Base-by-base conservation (phyloP, 495 filamentous ascomycete species). In the Tuber microsphaerosporum region DNA sequence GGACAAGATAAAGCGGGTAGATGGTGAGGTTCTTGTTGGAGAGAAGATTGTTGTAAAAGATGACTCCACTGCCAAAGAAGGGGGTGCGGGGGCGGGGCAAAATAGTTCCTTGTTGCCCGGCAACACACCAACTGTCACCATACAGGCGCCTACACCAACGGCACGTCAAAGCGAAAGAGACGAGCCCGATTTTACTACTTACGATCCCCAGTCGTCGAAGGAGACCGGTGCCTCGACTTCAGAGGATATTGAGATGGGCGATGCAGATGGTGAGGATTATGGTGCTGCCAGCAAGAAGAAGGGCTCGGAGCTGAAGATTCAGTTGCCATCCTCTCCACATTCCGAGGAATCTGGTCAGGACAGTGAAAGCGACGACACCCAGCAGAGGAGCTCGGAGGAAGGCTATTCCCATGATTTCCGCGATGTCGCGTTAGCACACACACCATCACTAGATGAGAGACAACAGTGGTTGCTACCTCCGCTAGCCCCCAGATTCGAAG, bases 381-480 rank as follows among this genome's bases (percentile, higher is more conserved):
- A 37, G 74, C 81, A 37, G 45, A 81, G 69, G 79, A 72, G 26
- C 56, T 79, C 71, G 16, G 74, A 75, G 5, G 41, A 72, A 71
- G 73, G 34, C 20, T 71, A 73, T 31, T 45, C 42, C 20, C 70
- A 43, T 3, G 68, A 73, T 71, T 70, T 17, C 9, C 73, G 41
- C 44, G 51, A 61, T 61, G 2, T 22, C 51, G 79, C 48, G 19
- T 39, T 79, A 44, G 73, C 75, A 20, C 74, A 76, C 9, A 79
- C 74, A 65, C 71, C 79, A 46, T n/a, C 71, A 17, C 76, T 41
- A 9, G 79, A 81, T 9, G 80, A 79, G 9, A 72, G 74, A 31
- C 80, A 82, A 74, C 90, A 91, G 78, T 96, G 88, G 86, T 86
- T 99, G 44, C 85, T 98, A 71, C 93, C 93, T 22, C 92, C 94